phyloP scores from a whole-genome alignment of 1,284 basidiomycete species.

The Mycena sp. region DNA sequence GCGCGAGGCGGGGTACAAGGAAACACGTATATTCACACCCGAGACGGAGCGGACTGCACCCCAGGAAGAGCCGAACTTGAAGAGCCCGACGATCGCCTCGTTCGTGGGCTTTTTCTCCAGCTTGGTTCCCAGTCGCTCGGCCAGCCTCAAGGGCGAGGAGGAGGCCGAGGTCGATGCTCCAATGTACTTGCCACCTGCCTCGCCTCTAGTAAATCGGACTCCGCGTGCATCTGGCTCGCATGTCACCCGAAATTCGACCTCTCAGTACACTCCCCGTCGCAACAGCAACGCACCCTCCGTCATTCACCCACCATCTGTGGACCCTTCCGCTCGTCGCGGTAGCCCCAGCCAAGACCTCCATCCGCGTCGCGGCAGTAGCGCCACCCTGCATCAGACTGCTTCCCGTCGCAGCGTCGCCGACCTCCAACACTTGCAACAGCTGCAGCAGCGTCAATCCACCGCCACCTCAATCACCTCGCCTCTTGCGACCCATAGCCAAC shows the following conservation, averaged over 20 bases:
- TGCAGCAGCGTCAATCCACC: conserved; percentile 16
- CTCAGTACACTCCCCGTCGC: conserved; percentile 9
- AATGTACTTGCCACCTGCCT: conserved; percentile 19
- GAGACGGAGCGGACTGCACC: conserved; percentile 65
- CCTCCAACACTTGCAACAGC: conserved; percentile 20
- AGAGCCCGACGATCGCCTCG: conserved; percentile 24
- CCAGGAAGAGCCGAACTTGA: conserved; percentile 21
- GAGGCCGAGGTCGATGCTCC: conserved; percentile 3
- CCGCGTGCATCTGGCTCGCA: conserved; percentile 15
- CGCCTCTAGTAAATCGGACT: conserved; percentile 21
- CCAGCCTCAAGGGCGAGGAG: conserved; percentile 21
- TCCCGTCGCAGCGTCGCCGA: conserved; percentile 17
- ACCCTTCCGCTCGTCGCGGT: background rate
- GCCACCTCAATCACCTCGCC: conserved; percentile 19
- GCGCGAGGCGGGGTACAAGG: conserved; percentile 88
- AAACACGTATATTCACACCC: conserved; percentile 87
- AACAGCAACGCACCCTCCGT: conserved; percentile 3
- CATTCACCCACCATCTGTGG: too few species aligned
- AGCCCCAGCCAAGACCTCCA: background rate
- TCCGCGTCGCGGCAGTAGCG: conserved; percentile 9
- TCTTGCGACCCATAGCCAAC: background rate
- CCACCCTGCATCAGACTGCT: background rate
- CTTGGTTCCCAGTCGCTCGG: conserved; percentile 27
- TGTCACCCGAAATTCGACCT: conserved; percentile 19
- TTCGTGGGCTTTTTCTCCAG: conserved; percentile 29